A percentile compares a stretch with the other conserved stretches of the same genome.
These are phyloP conservation scores for Penicillium manginii DNA, from an alignment of 495 filamentous ascomycete genomes.

Conservation along the genomic window DNA sequence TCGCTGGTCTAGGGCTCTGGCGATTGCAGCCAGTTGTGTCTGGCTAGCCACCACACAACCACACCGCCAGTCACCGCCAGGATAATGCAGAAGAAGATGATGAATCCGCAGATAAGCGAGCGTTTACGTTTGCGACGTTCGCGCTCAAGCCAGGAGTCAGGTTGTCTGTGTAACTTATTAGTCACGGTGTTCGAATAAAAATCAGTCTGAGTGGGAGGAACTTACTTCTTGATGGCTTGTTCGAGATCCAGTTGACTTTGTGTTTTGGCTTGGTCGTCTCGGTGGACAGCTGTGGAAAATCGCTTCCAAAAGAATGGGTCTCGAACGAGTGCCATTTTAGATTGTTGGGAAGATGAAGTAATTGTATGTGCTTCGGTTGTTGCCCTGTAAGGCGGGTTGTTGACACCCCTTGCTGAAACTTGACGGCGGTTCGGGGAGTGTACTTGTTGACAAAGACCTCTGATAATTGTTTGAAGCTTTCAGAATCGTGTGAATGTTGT, in stretches of 20 bases:
- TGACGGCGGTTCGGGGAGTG: too few species aligned
- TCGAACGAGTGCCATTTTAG: conserved; percentile 46
- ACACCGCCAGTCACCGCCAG: conserved; percentile 33
- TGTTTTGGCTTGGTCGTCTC: conserved; percentile 41
- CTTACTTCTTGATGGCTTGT: conserved; percentile 22
- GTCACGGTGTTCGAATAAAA: not conserved
- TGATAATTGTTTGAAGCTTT: too few species aligned
- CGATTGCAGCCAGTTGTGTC: conserved; percentile 43
- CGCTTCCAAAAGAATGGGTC: conserved; percentile 67
- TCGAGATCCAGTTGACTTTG: conserved; percentile 12
- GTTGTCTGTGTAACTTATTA: conserved; percentile 18
- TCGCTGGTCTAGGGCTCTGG: conserved; percentile 20
- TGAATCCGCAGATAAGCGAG: conserved; percentile 38
- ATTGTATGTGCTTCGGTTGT: not conserved
- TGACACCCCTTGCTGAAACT: too few species aligned
- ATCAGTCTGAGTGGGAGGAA: not conserved
- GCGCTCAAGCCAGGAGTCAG: conserved; percentile 37
- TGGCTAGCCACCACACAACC: conserved; percentile 44
- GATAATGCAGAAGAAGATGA: conserved; percentile 34
- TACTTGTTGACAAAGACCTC: too few species aligned
- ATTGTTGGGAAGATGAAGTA: not conserved
- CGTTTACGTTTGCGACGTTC: conserved; percentile 40
- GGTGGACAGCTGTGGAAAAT: conserved; percentile 63
- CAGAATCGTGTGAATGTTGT: not conserved
- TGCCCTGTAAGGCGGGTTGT: not conserved